These are phyloP conservation scores for Lentinula edodes DNA, from an alignment of 768 basidiomycete species.

Conservation along the genomic window DNA sequence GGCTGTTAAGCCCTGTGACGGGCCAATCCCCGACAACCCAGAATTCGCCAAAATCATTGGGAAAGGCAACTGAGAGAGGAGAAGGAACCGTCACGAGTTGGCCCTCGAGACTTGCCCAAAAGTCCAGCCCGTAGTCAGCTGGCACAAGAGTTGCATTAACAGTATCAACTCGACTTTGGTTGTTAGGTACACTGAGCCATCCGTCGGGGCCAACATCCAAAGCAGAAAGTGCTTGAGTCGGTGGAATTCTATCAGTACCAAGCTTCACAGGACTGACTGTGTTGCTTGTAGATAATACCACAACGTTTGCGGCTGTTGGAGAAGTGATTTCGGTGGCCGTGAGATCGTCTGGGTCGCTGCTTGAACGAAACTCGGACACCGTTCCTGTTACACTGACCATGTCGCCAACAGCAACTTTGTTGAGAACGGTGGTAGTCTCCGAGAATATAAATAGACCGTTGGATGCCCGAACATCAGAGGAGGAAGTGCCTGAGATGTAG, in stretches of 20 bases:
- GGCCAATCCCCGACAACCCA: constrained; percentile 58
- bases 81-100: constrained; percentile 47
- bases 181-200: constrained; percentile 51
- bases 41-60: constrained; percentile 48
- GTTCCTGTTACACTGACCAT: constrained; percentile 31
- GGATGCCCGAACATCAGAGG: constrained; percentile 40
- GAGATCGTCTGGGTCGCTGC: constrained; percentile 37
- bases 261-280: constrained; percentile 43
- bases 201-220: constrained; percentile 50
- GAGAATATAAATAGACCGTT: constrained; percentile 49
- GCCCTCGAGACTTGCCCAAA: constrained; percentile 60
- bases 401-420: constrained; percentile 41
- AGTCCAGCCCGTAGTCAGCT: constrained; percentile 50
- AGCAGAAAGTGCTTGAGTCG: constrained; percentile 40
- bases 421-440: constrained; percentile 27
- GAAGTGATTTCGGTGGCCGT: constrained; percentile 43
- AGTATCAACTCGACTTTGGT: constrained; percentile 37
- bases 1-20: constrained; percentile 46
- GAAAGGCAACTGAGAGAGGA: constrained; percentile 43
- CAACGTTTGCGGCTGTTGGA: constrained; percentile 32
- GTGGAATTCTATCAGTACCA: constrained; percentile 47
- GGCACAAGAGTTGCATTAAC: constrained; percentile 46
- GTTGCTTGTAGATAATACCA: constrained; percentile 38
- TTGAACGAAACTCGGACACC: constrained; percentile 48
- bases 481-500: constrained; percentile 40